A percentile compares a stretch with the other conserved stretches of the same genome.
phyloP scores from a whole-genome alignment of 2,329 filamentous ascomycete genomes.

The Hymenoscyphus linearis region DNA sequence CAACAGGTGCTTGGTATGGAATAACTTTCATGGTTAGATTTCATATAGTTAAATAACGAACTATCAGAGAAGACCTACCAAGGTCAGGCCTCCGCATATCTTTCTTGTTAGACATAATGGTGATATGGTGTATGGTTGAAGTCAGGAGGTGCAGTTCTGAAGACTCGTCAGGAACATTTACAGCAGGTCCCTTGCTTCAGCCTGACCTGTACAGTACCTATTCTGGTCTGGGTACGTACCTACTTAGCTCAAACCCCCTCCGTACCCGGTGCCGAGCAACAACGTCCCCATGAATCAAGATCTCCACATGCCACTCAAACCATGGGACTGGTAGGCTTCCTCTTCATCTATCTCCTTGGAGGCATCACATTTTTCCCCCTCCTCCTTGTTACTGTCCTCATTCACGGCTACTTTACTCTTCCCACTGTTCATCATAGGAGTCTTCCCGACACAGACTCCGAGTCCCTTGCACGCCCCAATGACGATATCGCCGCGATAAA shows the following conservation, averaged over 20 bases:
- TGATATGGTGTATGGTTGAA: too few species aligned
- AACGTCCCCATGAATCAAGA: background rate
- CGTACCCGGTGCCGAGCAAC: too few species aligned
- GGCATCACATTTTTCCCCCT: conserved; percentile 85
- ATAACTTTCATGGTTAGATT: conserved; percentile 56
- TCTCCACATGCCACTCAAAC: conserved; percentile 5
- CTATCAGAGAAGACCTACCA: too few species aligned
- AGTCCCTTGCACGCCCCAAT: conserved; percentile 49
- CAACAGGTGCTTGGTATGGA: conserved; percentile 73
- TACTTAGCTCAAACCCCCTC: too few species aligned
- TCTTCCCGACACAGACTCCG: conserved; percentile 30
- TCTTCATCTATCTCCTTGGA: conserved; percentile 76
- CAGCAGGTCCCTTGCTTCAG: too few species aligned
- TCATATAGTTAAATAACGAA: conserved; percentile 3
- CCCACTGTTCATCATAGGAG: conserved; percentile 44
- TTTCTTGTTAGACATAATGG: conserved; percentile 61
- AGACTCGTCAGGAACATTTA: too few species aligned
- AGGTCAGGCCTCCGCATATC: conserved; percentile 72
- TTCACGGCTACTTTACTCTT: conserved; percentile 65
- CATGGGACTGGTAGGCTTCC: conserved; percentile 42
- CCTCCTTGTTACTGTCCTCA: conserved; percentile 52
- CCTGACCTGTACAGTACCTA: too few species aligned
- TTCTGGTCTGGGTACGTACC: too few species aligned
- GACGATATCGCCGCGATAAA: conserved; percentile 64
- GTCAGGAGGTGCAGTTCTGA: too few species aligned